Base-by-base conservation (phyloP, 2,329 filamentous ascomycete genomes). In the Stachybotrys chartarum region DNA sequence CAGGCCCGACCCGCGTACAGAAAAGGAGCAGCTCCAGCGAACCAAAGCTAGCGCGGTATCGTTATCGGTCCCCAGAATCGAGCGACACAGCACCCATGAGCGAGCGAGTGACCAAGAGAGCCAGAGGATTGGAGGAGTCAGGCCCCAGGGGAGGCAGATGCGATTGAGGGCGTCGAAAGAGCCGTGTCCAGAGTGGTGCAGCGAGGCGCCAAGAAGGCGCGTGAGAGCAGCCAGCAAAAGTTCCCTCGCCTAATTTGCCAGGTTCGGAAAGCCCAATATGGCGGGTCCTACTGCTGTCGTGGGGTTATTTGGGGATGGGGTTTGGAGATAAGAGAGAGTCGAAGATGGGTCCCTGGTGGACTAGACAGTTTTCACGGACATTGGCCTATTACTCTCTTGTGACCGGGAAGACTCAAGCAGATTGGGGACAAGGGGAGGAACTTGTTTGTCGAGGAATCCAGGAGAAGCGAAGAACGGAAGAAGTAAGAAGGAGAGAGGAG, bases 191-290 rank as follows among this genome's bases (percentile, higher is more conserved):
- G 53, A 42, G 35, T 58, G 59, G 59, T 56, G 59, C 50, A 54
- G 64, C 24, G 24, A 24, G 60, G 63, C 58, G 66, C 64, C 70
- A 70, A 70, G 69, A 63, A 64, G 66, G 66, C 60, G 66, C 61
- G 64, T 63, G 64, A 64, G 64, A 64, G 67, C 64, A 60, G 63
- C 64, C 64, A 68, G 69, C 70, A 72, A 72, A 72, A 73, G 70
- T 72, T 69, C 69, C 70, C 59, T 72, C 64, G 69, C 65, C 64
- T 67, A 70, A 63, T 52, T 68, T 69, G 62, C 67, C 67, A 54
- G 62, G 63, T 66, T 66, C 61, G 70, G 68, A 63, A 71, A 69
- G 35, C 63, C 68, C 62, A 66, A 66, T 64, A 63, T 66, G 57
- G 60, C 60, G 60, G 45, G 45, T 64, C 61, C 63, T 24, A 47